These are phyloP conservation scores for Perilla frutescens DNA, from an alignment of 257 asterid genomes.

Conservation along the genomic window DNA sequence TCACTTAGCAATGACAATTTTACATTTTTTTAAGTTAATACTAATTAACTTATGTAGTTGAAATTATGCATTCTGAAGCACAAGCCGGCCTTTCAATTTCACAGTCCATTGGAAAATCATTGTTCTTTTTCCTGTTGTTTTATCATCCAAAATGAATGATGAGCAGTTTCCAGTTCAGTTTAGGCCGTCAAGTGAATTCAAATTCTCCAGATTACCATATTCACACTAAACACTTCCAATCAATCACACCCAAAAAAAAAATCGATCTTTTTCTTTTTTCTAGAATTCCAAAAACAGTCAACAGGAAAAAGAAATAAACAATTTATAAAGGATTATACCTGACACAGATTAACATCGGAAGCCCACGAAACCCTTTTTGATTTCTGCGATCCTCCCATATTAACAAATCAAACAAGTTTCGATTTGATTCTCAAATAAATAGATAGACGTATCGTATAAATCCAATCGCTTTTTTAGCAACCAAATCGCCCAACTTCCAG, in stretches of 20 bases:
- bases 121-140: not conserved
- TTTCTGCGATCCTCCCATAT: constrained; percentile 89
- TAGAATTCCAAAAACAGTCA: constrained; percentile 6
- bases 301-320: constrained; percentile 28
- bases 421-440: constrained; percentile 47
- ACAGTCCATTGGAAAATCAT: not conserved
- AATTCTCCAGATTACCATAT: not conserved
- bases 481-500: constrained; percentile 31
- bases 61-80: constrained; percentile 16
- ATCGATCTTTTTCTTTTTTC: constrained; percentile 1
- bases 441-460: constrained; percentile 31
- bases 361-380: constrained; percentile 93
- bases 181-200: not conserved
- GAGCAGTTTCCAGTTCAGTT: constrained; percentile 14
- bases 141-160: constrained; percentile 17
- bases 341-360: constrained; percentile 92
- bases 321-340: constrained; percentile 61
- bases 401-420: constrained; percentile 43
- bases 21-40: not conserved
- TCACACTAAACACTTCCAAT: not conserved
- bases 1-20: not conserved
- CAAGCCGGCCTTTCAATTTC: not conserved
- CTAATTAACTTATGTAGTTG: no score
- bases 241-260: not conserved
- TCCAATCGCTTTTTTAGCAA: constrained; percentile 37